Evolutionary conservation across 179 eudicot species (phyloP), one percentile per base, ranked within the genome.

Genomic region (Patellifolia procumbens): DNA sequence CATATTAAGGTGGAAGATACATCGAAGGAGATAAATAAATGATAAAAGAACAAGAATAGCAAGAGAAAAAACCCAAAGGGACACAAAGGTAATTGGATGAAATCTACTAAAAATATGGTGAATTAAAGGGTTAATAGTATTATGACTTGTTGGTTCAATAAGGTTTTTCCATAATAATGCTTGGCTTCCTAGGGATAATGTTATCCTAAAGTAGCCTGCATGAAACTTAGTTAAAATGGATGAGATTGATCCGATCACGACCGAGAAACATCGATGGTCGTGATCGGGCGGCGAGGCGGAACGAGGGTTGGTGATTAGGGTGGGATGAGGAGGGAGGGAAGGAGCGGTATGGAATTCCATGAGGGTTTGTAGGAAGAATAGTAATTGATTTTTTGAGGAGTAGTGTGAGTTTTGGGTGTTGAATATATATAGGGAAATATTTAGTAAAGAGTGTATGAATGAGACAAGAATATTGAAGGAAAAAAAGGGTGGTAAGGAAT

Each of bases 161-260:
- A 87, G 80, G 63, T 76, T 87, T 43, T 82, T 87, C 89, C 89
- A 87, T 51, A 87, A 49, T 11, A 87, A 68, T 20, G 88, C 85
- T 75, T 87, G 87, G 72, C 81, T 73, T 39, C 85, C 81, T 24
- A 87, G 70, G 29, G 89, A 83, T 17, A 87, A 68, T 55, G 83
- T 76, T 65, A 87, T 77, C 56, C 88, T 79, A 56, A 87, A 87
- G 58, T 87, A 85, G 4, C 86, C 88, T 32, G 84, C 86, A 76
- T 87, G 86, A 59, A 81, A 78, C 15, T 60, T 76, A 2, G 71
- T 29, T 28, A 81, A 16, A 3, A 81, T 71, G 10, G 70, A 67
- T 1, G 63, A 28, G 22, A 79, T 4, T 32, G 63, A 78, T 10
- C 56, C 46, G 16, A 56, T 24, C 12, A 29, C 13, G n/a, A 68